Evolutionary conservation across 768 basidiomycete genomes (phyloP), one percentile per base, ranked within the genome.

Genomic region (Russula foetens): DNA sequence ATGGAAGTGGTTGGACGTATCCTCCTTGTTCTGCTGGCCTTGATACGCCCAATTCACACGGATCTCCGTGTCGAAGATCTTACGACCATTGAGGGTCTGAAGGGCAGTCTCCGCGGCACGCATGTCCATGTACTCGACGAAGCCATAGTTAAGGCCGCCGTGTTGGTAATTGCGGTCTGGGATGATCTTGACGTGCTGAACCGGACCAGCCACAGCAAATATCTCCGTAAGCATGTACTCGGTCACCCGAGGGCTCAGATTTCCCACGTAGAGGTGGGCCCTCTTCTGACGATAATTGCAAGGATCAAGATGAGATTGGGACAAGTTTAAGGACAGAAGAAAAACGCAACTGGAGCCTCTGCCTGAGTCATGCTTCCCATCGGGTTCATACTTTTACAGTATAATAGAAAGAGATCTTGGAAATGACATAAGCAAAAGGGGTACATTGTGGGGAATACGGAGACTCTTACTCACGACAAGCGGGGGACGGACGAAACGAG

Each of bases 31-130:
- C 81, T 95, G 91, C 71, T 89, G 86, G 68, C 94, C 95, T 75
- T 98, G 96, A 74, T 98, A 98, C 38, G 97, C 97, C 97, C 97
- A 99, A 74, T 99, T 99, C 78, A 98, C 95, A 67, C 93, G 86
- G 68, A 99, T 95, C 77, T 99, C 97, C 41, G 97, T 97, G 76
- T 99, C 97, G 69, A 98, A 99, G 69, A 99, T 98, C 80, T 98
- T 97, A 71, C 97, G 90, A 48, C 97, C 97, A 73, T 98, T 98
- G 69, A 99, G 84, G 46, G 97, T 98, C 75, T 94, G 90, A 38
- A 99, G 80, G n/a, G 97, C 97, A 52, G 97, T 98, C 76, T 99
- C 97, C 39, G 97, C 97, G 39, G 94, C 92, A 65, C 92, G 88
- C 91, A 98, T 95, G 73, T 98, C 94, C 74, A 92, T 88, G 77